phyloP scores from a whole-genome alignment of 2,329 filamentous ascomycete species.

The Westerdykella sp. region DNA sequence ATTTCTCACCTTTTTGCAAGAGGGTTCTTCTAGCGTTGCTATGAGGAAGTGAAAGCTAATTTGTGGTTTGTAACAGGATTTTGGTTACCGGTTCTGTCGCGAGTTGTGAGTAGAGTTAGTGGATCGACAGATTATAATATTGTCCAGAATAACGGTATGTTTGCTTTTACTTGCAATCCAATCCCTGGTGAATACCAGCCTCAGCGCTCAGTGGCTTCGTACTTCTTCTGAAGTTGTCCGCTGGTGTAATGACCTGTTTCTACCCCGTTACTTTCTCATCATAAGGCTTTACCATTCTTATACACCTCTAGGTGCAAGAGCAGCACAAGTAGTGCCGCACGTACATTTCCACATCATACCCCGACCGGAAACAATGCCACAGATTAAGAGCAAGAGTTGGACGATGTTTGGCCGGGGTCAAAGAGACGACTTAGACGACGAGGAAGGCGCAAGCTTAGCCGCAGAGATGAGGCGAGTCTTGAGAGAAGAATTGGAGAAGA shows the following conservation, averaged over 20 bases:
- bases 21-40: neutral
- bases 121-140: constrained; percentile 86
- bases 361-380: constrained; percentile 53
- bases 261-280: neutral
- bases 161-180: constrained; percentile 1
- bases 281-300: neutral
- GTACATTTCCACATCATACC: constrained; percentile 95
- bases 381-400: constrained; percentile 58
- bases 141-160: constrained; percentile 81
- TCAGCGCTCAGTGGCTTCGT: constrained; percentile 2
- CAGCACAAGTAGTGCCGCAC: constrained; percentile 88
- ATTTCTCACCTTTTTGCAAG: neutral
- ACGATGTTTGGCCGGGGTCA: constrained; percentile 76
- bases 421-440: constrained; percentile 69
- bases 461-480: constrained; percentile 42
- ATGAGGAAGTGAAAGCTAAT: neutral
- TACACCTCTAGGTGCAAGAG: constrained; percentile 59
- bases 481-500: constrained; percentile 29
- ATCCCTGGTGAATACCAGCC: neutral
- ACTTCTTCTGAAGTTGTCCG: neutral
- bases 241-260: neutral
- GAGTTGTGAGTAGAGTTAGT: constrained; percentile 62
- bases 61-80: constrained; percentile 31
- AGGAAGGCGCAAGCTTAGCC: constrained; percentile 60
- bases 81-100: constrained; percentile 64